Evolutionary conservation across 169 alveolate species (phyloP), one percentile per base, ranked within the genome.

Genomic region (Ichthyophthirius multifiliis): DNA sequence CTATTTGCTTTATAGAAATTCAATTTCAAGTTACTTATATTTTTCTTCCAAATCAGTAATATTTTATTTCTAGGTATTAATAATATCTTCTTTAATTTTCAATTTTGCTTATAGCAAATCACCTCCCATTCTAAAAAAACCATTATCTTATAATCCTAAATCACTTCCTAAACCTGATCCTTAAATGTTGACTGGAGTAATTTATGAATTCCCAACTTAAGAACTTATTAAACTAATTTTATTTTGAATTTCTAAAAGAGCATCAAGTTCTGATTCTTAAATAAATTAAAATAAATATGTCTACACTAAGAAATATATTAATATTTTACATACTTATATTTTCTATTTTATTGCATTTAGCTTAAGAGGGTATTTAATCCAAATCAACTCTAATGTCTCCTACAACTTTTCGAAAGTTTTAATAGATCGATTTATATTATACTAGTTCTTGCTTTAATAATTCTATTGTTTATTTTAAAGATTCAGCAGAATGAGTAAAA

Each of bases 401-500:
- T 37, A 67, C 18, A 41, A 18, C 18, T 1, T 41, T 37, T 23
- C 41, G 55, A 32, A 67, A 39, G 5, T 18, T 5, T 67, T 67
- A 27, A 31, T 37, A 67, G 10, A 34, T 41, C 18, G 32, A 18
- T 37, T 67, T 67, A 4, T 27, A 27, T 20, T 34, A 9, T 30
- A 20, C n/a, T 27, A 67, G 34, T 67, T 67, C 77, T 34, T 35
- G 10, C 20, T 41, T 67, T 4, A 67, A 20, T 39, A 34, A 35
- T 18, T 67, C 77, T 2, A 67, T 67, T 6, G 46, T 44, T 41
- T 34, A 16, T 23, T 41, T 67, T 30, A 67, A 16, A 37, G 77
- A 34, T 37, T 67, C 77, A 13, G 43, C 35, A 13, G 77, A 67
- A 1, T 44, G n/a, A 32, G 81, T 82, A 3, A 86, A 84, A 83